A percentile compares a stretch with the other conserved stretches of the same genome.
Evolutionary conservation across 345 rosid genomes (phyloP).

Genomic region (Eucalyptus leucophloia): DNA sequence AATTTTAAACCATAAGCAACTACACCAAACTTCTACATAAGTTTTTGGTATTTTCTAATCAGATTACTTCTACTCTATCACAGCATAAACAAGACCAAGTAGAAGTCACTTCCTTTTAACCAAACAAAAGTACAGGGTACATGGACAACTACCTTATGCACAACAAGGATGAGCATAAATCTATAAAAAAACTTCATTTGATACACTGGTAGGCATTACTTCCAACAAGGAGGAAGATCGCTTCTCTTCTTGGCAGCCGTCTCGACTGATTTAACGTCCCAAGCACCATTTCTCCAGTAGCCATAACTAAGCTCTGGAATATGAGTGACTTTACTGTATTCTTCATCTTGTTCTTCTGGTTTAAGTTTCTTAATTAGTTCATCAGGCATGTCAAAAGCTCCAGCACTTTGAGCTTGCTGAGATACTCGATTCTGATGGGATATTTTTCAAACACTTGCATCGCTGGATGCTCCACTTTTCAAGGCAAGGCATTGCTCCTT

Average conservation of each 20-base stretch:
- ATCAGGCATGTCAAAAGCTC: conserved; percentile 6
- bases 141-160: not conserved
- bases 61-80: not conserved
- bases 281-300: not conserved
- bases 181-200: not conserved
- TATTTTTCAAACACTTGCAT: not conserved
- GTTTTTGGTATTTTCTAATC: not conserved
- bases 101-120: not conserved
- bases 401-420: conserved; percentile 3
- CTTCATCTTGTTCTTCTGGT: not conserved
- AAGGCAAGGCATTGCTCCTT: conserved; percentile 7
- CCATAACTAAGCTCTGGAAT: not conserved
- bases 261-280: not conserved
- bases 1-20: not conserved
- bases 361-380: not conserved
- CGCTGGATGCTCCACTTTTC: conserved; percentile 1
- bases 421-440: conserved; percentile 8
- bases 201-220: not conserved
- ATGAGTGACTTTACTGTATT: not conserved
- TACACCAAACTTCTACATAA: not conserved
- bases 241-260: not conserved
- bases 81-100: not conserved
- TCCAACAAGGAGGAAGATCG: not conserved
- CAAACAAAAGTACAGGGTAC: not conserved
- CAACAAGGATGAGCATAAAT: not conserved